Percentiles rank a stretch among this genome's conserved stretches.
phyloP scores from a whole-genome alignment of 805 yeast genomes.

The Maudiozyma turicensis region DNA sequence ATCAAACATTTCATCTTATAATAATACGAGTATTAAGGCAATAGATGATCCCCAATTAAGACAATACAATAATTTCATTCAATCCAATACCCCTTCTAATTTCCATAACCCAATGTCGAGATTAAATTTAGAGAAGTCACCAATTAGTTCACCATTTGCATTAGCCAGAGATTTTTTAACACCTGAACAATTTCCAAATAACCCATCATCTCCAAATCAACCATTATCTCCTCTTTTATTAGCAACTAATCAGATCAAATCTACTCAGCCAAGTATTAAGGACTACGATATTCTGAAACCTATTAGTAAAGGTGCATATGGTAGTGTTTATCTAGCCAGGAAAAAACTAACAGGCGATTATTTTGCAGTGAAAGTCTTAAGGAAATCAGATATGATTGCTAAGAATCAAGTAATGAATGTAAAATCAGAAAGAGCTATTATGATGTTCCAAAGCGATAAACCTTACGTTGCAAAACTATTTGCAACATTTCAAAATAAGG shows the following conservation, averaged over 20 bases:
- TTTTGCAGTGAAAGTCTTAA: slow-evolving; percentile 86
- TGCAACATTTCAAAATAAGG: slow-evolving; percentile 81
- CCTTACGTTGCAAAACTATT: slow-evolving; percentile 87
- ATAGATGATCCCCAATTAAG: neutral
- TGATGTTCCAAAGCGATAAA: slow-evolving; percentile 92
- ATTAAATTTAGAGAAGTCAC: slow-evolving; percentile 30
- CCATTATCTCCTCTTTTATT: slow-evolving; percentile 76
- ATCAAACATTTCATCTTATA: neutral
- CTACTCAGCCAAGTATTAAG: slow-evolving; percentile 60
- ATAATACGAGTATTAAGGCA: neutral
- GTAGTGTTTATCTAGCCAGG: slow-evolving; percentile 82
- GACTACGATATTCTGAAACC: slow-evolving; percentile 91
- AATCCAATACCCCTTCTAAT: slow-evolving; percentile 12
- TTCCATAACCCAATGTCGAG: neutral
- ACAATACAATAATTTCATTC: slow-evolving; percentile 2
- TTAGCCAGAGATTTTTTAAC: slow-evolving; percentile 36
- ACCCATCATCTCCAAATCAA: slow-evolving; percentile 34
- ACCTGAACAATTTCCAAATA: slow-evolving; percentile 25
- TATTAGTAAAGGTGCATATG: slow-evolving; percentile 94
- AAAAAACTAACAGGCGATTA: slow-evolving; percentile 85
- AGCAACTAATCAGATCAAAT: slow-evolving; percentile 46
- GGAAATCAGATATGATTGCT: slow-evolving; percentile 91
- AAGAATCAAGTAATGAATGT: slow-evolving; percentile 94
- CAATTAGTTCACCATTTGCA: slow-evolving; percentile 50
- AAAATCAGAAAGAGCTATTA: slow-evolving; percentile 89